phyloP scores from a whole-genome alignment of 176 grass and related monocot genomes.

The Raddia guianensis region DNA sequence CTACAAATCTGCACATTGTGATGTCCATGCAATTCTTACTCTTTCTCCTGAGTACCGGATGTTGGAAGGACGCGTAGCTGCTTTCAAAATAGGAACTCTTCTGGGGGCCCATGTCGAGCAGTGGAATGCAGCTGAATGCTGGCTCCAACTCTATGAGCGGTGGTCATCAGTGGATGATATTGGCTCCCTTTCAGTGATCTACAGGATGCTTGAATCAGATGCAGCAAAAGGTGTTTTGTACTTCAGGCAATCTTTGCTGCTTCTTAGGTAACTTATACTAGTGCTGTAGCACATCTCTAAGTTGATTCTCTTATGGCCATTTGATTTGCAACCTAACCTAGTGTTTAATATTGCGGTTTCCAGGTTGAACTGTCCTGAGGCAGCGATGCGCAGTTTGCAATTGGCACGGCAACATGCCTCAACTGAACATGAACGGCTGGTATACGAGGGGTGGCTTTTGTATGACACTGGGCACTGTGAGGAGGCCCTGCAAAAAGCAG shows the following conservation, averaged over 20 bases:
- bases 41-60: constrained; percentile 75
- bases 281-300: not conserved
- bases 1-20: constrained; percentile 76
- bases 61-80: constrained; percentile 86
- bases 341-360: constrained; percentile 32
- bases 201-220: constrained; percentile 90
- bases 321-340: constrained; percentile 24
- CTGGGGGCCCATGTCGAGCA: constrained; percentile 78
- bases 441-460: constrained; percentile 93
- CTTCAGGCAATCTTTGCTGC: constrained; percentile 96
- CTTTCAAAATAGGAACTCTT: constrained; percentile 74
- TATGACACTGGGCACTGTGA: constrained; percentile 92
- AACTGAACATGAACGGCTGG: constrained; percentile 70
- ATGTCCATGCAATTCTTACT: constrained; percentile 90
- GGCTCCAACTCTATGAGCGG: constrained; percentile 87
- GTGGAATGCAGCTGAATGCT: constrained; percentile 91
- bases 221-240: constrained; percentile 80
- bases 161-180: constrained; percentile 95
- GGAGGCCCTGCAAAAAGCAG: constrained; percentile 78
- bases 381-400: constrained; percentile 90
- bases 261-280: constrained; percentile 71
- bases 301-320: constrained; percentile 27
- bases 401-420: constrained; percentile 72
- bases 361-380: constrained; percentile 90
- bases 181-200: constrained; percentile 89